phyloP scores from a whole-genome alignment of 345 rosid genomes.

The Kernera saxatilis region DNA sequence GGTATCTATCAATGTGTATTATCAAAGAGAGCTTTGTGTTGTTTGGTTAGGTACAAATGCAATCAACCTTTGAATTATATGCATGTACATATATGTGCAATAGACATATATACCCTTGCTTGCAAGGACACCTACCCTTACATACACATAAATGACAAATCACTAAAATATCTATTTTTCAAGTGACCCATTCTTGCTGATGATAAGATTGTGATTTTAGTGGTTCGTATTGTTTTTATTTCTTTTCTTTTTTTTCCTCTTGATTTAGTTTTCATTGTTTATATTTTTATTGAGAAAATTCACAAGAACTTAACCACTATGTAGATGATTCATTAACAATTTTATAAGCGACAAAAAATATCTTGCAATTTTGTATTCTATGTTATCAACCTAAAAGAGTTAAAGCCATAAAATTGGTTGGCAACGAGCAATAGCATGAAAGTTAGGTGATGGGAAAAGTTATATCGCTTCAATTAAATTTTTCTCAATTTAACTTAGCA shows the following conservation, averaged over 20 bases:
- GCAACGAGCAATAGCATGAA: slow-evolving; percentile 17
- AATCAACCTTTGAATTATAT: slow-evolving; percentile 24
- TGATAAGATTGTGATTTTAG: slow-evolving; percentile 25
- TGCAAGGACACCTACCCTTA: slow-evolving; percentile 28
- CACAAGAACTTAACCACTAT: not conserved
- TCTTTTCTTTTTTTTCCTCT: not conserved
- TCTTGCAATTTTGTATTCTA: not conserved
- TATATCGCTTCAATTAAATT: not conserved
- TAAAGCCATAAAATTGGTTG: slow-evolving; percentile 10
- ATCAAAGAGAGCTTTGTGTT: slow-evolving; percentile 5
- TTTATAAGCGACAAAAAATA: not conserved
- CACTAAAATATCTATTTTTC: slow-evolving; percentile 9
- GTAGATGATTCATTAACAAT: not conserved
- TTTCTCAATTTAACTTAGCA: not conserved
- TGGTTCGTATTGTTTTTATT: slow-evolving; percentile 12
- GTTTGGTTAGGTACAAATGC: slow-evolving; percentile 24
- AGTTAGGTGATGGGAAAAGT: not conserved
- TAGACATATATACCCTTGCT: slow-evolving; percentile 20
- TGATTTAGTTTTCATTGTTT: not conserved
- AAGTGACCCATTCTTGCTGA: slow-evolving; percentile 5
- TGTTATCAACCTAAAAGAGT: slow-evolving; percentile 2
- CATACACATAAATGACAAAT: slow-evolving; percentile 11
- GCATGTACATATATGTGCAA: not conserved
- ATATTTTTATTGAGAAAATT: not conserved
- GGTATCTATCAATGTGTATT: slow-evolving; percentile 7